Percentiles rank a stretch among this genome's conserved stretches.
phyloP scores from a whole-genome alignment of 2,329 filamentous ascomycete genomes.

The Colletotrichum liriopes region DNA sequence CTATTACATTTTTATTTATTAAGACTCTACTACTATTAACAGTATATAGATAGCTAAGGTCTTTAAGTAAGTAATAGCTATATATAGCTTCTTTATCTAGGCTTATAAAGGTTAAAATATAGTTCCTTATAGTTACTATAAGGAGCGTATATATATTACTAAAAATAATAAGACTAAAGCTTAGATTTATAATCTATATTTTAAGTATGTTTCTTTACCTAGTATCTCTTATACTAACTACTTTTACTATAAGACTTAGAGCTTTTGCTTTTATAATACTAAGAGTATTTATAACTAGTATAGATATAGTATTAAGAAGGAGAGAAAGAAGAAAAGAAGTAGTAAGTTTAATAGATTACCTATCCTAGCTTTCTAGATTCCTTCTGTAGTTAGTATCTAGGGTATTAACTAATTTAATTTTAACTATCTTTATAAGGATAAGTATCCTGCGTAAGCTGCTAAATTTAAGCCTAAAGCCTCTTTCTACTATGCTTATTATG shows the following conservation, averaged over 20 bases:
- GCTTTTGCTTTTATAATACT: background rate
- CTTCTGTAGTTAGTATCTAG: too few species aligned
- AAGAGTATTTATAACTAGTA: background rate
- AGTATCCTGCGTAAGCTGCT: too few species aligned
- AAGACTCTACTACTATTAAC: background rate
- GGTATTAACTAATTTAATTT: too few species aligned
- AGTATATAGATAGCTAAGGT: background rate
- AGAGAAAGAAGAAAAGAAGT: background rate
- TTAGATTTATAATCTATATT: background rate
- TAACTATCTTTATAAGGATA: too few species aligned
- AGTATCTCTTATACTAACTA: background rate
- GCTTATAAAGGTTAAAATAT: background rate
- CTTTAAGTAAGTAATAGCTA: background rate
- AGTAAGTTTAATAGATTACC: background rate
- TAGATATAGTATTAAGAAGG: background rate
- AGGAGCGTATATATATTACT: background rate
- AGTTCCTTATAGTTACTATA: background rate
- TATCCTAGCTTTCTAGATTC: too few species aligned
- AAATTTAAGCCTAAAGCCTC: too few species aligned
- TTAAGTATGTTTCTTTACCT: background rate
- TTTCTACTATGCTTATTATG: too few species aligned
- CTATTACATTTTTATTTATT: background rate
- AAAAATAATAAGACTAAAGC: background rate
- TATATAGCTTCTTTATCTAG: background rate
- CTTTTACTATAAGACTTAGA: background rate